Conservation (phyloP, 2,329 filamentous ascomycete species). For the Cryphonectria japonica region DNA sequence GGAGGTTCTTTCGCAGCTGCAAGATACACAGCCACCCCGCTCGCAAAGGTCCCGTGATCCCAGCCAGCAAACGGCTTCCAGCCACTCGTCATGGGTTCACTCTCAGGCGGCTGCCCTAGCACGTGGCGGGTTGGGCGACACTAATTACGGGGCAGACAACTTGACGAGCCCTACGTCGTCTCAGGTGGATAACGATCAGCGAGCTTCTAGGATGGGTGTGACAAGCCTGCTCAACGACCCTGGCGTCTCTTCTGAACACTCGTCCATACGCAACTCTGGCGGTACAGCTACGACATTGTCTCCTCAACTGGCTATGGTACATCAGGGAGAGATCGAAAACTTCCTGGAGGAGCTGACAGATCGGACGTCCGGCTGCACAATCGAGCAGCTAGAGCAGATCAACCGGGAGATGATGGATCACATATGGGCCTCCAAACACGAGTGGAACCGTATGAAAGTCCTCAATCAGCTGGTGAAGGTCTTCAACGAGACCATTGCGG, state of each 20-base stretch:
- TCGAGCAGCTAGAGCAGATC: conserved; percentile 95
- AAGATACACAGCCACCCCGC: conserved; percentile 56
- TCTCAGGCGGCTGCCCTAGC: conserved; percentile 60
- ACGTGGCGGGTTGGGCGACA: conserved; percentile 36
- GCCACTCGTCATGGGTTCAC: conserved; percentile 60
- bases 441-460: conserved; percentile 84
- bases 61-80: conserved; percentile 51
- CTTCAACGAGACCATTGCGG: conserved; percentile 75
- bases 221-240: conserved; percentile 50
- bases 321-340: conserved; percentile 54
- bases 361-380: conserved; percentile 75
- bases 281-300: conserved; percentile 47
- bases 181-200: conserved; percentile 37
- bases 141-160: conserved; percentile 23
- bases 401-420: conserved; percentile 88
- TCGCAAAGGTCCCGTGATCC: conserved; percentile 29
- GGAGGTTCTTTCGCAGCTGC: conserved; percentile 51
- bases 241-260: conserved; percentile 35
- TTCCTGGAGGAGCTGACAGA: conserved; percentile 68
- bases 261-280: conserved; percentile 35
- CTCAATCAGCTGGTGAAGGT: conserved; percentile 58
- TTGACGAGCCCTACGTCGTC: conserved; percentile 45
- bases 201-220: conserved; percentile 41
- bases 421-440: conserved; percentile 77
- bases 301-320: conserved; percentile 49